Percentiles rank a stretch among this genome's conserved stretches.
These are phyloP conservation scores for Asterionellopsis glacialis DNA, from an alignment of 108 stramenopile genomes.

Conservation along the genomic window DNA sequence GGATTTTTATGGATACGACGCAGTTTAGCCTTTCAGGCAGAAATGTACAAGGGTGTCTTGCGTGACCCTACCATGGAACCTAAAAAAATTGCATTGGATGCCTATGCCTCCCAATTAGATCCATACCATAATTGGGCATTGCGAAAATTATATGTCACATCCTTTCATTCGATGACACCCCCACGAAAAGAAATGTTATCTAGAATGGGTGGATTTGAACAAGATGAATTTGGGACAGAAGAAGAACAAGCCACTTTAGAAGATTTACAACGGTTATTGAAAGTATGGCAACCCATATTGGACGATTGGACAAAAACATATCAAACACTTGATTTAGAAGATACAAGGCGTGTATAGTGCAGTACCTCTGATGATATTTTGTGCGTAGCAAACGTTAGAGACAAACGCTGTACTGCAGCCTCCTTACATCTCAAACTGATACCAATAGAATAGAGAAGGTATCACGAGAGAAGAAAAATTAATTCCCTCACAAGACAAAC, in stretches of 20 bases:
- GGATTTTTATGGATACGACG: slow-evolving; percentile 62
- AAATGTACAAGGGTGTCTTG: slow-evolving; percentile 35
- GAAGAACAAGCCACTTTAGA: slow-evolving; percentile 20
- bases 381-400: too few relatives aligned
- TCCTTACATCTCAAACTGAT: too few relatives aligned
- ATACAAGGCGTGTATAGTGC: slow-evolving; percentile 29
- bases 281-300: slow-evolving; percentile 32
- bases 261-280: slow-evolving; percentile 25
- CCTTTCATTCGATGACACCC: slow-evolving; percentile 15
- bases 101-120: slow-evolving; percentile 24
- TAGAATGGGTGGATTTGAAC: slow-evolving; percentile 30
- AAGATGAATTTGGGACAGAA: slow-evolving; percentile 22
- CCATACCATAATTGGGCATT: slow-evolving; percentile 41
- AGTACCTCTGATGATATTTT: too few relatives aligned
- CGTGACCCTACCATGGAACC: slow-evolving; percentile 15
- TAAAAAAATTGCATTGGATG: slow-evolving; percentile 25
- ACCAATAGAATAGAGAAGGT: too few relatives aligned
- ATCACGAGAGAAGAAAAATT: too few relatives aligned
- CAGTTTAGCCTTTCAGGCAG: slow-evolving; percentile 41
- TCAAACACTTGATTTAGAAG: slow-evolving; percentile 35
- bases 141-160: slow-evolving; percentile 36
- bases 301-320: slow-evolving; percentile 33
- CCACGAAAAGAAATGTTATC: slow-evolving; percentile 26
- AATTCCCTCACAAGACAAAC: too few relatives aligned
- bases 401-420: too few relatives aligned